Conservation (phyloP, 805 yeast species). For the Torulaspora microellipsoides region DNA sequence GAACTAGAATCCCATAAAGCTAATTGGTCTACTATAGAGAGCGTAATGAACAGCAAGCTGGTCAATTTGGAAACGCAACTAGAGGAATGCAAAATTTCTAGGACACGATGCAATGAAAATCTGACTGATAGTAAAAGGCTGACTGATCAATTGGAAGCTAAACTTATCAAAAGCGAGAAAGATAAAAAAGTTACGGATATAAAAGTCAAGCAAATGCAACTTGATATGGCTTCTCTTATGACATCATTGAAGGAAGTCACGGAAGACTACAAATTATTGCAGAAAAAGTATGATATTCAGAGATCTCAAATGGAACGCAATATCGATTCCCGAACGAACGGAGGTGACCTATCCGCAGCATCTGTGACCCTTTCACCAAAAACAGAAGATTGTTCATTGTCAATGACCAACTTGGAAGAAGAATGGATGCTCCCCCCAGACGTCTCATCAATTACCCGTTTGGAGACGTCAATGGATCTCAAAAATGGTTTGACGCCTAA, state of each 20-base stretch:
- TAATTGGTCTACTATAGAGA: conserved; percentile 80
- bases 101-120: conserved; percentile 19
- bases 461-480: conserved; percentile 8
- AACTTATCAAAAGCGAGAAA: conserved; percentile 19
- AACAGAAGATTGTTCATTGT: neutral
- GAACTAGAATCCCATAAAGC: conserved; percentile 74
- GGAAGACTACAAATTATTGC: conserved; percentile 28
- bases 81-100: conserved; percentile 33
- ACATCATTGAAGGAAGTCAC: conserved; percentile 18
- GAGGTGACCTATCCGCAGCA: neutral
- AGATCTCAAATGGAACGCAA: conserved; percentile 21
- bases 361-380: neutral
- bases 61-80: conserved; percentile 43
- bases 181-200: conserved; percentile 28
- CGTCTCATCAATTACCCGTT: conserved; percentile 6
- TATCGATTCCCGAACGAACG: conserved; percentile 3
- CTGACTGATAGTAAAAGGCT: conserved; percentile 9
- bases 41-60: conserved; percentile 49
- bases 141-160: conserved; percentile 3
- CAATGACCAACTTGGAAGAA: conserved; percentile 11
- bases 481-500: conserved; percentile 1
- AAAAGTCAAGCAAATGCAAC: conserved; percentile 26
- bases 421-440: conserved; percentile 20
- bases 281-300: conserved; percentile 27
- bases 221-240: conserved; percentile 25